Evolutionary conservation across 2,329 filamentous ascomycete species (phyloP).

Genomic region (Aspergillus felis): DNA sequence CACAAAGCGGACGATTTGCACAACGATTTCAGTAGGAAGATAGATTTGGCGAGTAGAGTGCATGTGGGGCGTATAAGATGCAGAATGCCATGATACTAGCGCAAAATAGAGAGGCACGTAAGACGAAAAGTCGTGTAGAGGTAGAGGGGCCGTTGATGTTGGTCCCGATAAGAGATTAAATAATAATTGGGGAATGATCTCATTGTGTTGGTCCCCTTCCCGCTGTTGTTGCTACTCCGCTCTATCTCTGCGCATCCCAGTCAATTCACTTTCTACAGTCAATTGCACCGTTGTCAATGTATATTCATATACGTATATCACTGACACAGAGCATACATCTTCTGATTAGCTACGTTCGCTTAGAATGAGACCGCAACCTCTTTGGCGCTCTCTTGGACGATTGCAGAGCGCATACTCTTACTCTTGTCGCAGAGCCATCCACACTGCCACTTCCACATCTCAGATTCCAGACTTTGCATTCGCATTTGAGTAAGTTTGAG

Average conservation of each 20-base stretch:
- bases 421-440: constrained; percentile 23
- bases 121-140: background rate
- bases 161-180: background rate
- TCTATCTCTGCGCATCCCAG: background rate
- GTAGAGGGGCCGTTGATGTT: background rate
- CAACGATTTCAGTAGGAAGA: constrained; percentile 53
- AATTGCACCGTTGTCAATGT: background rate
- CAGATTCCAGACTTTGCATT: constrained; percentile 41
- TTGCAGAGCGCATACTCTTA: constrained; percentile 21
- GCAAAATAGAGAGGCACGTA: background rate
- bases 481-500: constrained; percentile 42
- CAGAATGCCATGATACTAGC: constrained; percentile 8
- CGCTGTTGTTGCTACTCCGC: too few species aligned
- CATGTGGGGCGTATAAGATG: constrained; percentile 13
- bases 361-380: constrained; percentile 23
- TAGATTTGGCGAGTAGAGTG: constrained; percentile 28
- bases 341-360: background rate
- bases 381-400: constrained; percentile 24
- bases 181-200: constrained; percentile 2
- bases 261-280: background rate
- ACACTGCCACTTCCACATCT: constrained; percentile 24
- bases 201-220: background rate
- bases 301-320: background rate
- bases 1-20: constrained; percentile 47
- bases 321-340: background rate